These are phyloP conservation scores for Ceratocystis destructans DNA, from an alignment of 2,329 filamentous ascomycete species.

Conservation along the genomic window DNA sequence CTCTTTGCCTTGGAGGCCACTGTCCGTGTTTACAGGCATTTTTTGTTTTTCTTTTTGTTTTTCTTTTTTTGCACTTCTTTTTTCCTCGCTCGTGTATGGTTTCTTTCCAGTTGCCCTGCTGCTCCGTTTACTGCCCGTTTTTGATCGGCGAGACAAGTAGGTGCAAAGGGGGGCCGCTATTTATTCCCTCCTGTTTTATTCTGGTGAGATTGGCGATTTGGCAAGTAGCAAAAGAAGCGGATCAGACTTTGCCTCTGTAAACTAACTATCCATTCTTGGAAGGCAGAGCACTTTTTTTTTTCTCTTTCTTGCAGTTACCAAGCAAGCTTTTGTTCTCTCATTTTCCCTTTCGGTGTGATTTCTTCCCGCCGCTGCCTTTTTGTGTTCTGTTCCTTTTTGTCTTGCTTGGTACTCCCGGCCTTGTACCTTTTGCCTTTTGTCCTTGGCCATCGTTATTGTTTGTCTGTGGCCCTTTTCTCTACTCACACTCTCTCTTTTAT, in stretches of 20 bases:
- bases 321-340: neutral
- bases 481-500: neutral
- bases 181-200: neutral
- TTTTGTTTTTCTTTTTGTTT: neutral
- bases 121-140: neutral
- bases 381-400: neutral
- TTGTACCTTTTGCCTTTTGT: constrained; percentile 2
- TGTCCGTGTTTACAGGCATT: neutral
- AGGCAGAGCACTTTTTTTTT: neutral
- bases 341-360: neutral
- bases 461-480: neutral
- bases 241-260: neutral
- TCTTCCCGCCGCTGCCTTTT: neutral
- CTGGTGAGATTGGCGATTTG: neutral
- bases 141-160: neutral
- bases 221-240: neutral
- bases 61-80: no score
- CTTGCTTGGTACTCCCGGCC: neutral
- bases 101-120: neutral
- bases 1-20: neutral
- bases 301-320: neutral
- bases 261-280: neutral
- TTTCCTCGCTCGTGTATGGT: neutral
- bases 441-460: neutral
- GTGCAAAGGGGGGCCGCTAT: neutral